Evolutionary conservation across 495 filamentous ascomycete genomes (phyloP).

Genomic region (Aspergillus affinis): DNA sequence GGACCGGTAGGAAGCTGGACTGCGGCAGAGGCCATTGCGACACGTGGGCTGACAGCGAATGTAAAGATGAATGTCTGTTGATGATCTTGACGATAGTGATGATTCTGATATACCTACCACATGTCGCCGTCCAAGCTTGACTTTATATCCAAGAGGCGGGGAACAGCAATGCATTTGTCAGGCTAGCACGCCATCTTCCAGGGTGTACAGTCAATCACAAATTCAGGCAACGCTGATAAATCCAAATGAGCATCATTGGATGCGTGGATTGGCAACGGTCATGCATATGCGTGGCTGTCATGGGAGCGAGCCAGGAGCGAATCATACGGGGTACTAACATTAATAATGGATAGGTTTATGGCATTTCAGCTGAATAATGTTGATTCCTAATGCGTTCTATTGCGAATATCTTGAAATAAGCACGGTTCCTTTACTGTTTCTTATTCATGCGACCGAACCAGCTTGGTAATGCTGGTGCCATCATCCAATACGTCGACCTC

Average conservation of each 20-base stretch:
- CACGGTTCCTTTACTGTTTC: background rate
- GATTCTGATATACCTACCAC: too few species aligned
- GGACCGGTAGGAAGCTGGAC: slow-evolving; percentile 33
- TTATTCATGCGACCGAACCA: slow-evolving; percentile 37
- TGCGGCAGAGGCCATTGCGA: slow-evolving; percentile 40
- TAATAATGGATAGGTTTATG: background rate
- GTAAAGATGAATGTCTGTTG: background rate
- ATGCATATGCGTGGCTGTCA: too few species aligned
- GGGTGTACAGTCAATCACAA: slow-evolving; percentile 21
- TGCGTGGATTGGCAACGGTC: background rate
- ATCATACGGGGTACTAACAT: background rate
- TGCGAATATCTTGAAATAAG: background rate
- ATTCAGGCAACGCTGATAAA: slow-evolving; percentile 22
- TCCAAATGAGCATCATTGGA: slow-evolving; percentile 4
- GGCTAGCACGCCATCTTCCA: slow-evolving; percentile 34
- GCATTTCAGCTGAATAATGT: background rate
- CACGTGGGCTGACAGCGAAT: too few species aligned
- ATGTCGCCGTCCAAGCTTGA: too few species aligned
- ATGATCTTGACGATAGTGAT: background rate
- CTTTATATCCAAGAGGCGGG: slow-evolving; percentile 20
- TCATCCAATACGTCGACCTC: slow-evolving; percentile 56
- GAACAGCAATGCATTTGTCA: slow-evolving; percentile 29
- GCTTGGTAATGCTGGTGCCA: slow-evolving; percentile 58
- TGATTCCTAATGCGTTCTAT: background rate
- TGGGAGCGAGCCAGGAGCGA: background rate